Percentiles rank a stretch among this genome's conserved stretches.
These are phyloP conservation scores for Yarrowia sp. DNA, from an alignment of 805 yeast species.

Conservation along the genomic window DNA sequence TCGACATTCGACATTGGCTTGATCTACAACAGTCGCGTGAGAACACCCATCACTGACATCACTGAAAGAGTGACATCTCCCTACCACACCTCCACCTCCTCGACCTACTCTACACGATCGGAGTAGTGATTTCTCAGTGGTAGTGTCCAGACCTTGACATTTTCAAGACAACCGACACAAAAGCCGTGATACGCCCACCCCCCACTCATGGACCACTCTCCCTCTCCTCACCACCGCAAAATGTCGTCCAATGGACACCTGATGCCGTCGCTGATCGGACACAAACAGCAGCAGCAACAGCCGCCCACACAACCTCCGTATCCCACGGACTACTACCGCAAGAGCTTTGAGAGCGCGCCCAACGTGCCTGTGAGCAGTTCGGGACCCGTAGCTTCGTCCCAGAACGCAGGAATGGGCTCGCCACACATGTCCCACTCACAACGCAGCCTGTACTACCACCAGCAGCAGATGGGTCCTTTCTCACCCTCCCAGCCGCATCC, in stretches of 20 bases:
- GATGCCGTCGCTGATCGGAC: conserved; percentile 19
- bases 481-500: conserved; percentile 35
- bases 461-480: conserved; percentile 27
- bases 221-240: conserved; percentile 29
- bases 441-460: conserved; percentile 31
- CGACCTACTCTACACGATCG: conserved; percentile 4
- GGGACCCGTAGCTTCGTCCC: background rate
- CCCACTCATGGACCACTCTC: conserved; percentile 17
- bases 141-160: no score
- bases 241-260: conserved; percentile 24
- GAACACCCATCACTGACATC: no score
- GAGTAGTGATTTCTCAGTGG: background rate
- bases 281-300: conserved; percentile 20
- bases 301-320: conserved; percentile 17
- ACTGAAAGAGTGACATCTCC: no score
- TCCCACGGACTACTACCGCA: conserved; percentile 16
- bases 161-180: no score
- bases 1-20: no score
- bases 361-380: background rate
- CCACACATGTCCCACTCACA: conserved; percentile 33
- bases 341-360: conserved; percentile 11
- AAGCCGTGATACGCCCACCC: no score
- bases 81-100: background rate
- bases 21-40: no score
- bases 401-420: background rate